Conservation (phyloP, 1,284 basidiomycete genomes). For the Paramarasmius palmivorus region DNA sequence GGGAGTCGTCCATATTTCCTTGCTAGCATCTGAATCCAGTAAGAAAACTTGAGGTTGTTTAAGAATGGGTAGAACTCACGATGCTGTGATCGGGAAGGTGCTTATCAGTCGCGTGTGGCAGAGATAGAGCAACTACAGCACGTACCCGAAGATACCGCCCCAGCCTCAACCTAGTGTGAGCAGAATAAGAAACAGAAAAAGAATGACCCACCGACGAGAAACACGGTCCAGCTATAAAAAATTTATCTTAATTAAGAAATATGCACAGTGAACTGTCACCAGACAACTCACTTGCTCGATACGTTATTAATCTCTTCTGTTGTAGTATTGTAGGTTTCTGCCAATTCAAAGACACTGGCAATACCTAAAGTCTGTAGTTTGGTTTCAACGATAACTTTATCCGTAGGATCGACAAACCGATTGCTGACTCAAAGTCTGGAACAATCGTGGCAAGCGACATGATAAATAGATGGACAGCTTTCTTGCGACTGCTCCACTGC, state of each 20-base stretch:
- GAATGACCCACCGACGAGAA: conserved; percentile 38
- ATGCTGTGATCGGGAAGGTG: no score
- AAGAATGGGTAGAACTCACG: no score
- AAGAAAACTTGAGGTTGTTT: no score
- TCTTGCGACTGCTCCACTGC: conserved; percentile 12
- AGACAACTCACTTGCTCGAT: conserved; percentile 41
- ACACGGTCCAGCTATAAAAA: conserved; percentile 47
- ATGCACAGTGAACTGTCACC: background rate
- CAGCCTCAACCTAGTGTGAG: conserved; percentile 26
- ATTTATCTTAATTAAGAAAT: no score
- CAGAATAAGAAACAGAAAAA: background rate
- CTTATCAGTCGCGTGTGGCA: no score
- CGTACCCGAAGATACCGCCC: conserved; percentile 43
- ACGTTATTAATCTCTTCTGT: conserved; percentile 50
- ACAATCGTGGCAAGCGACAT: conserved; percentile 46
- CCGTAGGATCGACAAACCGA: conserved; percentile 28
- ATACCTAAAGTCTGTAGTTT: conserved; percentile 41
- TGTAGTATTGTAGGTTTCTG: conserved; percentile 46
- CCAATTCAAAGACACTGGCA: conserved; percentile 48
- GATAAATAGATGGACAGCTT: conserved; percentile 37
- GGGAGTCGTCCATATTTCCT: conserved; percentile 51
- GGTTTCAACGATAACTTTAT: background rate
- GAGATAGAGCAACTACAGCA: background rate
- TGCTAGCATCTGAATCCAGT: conserved; percentile 44
- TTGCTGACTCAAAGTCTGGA: conserved; percentile 49